Conservation (phyloP, 1,284 basidiomycete species). For the Phaffia rhodozyma region DNA sequence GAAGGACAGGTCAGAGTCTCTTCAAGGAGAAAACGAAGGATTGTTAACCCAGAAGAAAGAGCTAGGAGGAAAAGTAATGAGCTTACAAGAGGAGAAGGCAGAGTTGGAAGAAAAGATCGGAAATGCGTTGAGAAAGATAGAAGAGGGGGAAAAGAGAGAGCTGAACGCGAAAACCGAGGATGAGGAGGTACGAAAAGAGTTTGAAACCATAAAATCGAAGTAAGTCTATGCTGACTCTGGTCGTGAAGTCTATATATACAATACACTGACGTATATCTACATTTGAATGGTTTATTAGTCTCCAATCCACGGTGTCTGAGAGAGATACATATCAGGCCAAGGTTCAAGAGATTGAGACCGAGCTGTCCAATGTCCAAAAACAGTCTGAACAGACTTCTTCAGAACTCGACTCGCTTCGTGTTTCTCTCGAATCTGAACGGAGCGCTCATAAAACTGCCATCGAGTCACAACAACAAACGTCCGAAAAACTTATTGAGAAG, state of each 20-base stretch:
- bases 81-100: constrained; percentile 33
- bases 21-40: constrained; percentile 33
- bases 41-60: constrained; percentile 35
- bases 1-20: constrained; percentile 20
- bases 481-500: no score
- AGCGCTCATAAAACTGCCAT: not conserved
- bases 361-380: not conserved
- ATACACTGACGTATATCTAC: no score
- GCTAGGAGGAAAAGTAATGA: constrained; percentile 30
- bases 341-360: not conserved
- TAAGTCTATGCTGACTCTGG: no score
- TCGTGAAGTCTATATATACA: no score
- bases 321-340: not conserved
- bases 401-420: no score
- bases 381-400: no score
- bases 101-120: constrained; percentile 26
- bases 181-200: no score
- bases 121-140: not conserved
- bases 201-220: no score
- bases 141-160: not conserved
- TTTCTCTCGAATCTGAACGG: not conserved
- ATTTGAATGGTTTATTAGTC: no score
- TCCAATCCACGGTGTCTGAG: no score
- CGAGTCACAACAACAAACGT: no score
- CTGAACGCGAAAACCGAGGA: not conserved